Percentiles rank a stretch among this genome's conserved stretches.
phyloP scores from a whole-genome alignment of 108 stramenopile genomes.

The Aurantiochytrium sp. region DNA sequence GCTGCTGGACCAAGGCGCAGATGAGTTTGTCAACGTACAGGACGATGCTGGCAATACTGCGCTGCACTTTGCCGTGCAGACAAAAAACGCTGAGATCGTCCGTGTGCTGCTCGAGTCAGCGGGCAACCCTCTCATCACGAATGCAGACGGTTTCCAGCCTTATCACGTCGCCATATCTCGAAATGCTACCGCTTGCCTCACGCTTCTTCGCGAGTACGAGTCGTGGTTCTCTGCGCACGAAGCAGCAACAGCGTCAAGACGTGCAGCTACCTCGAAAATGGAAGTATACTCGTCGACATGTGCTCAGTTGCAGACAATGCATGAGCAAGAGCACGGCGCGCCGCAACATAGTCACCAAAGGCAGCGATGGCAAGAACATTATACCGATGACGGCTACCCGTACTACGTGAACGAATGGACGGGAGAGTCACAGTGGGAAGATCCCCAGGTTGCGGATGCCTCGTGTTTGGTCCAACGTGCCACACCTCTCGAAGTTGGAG shows the following conservation, averaged over 20 bases:
- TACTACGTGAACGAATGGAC: neutral
- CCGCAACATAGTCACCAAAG: neutral
- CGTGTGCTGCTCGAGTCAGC: neutral
- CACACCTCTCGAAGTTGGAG: neutral
- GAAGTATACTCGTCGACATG: no score
- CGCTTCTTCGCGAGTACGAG: neutral
- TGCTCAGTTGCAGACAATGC: no score
- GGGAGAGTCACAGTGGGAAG: constrained; percentile 2
- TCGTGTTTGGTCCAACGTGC: neutral
- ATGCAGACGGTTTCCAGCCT: neutral
- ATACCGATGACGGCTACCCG: neutral
- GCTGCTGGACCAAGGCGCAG: constrained; percentile 2
- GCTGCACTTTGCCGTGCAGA: constrained; percentile 16
- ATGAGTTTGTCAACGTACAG: neutral
- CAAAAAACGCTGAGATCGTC: neutral
- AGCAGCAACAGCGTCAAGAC: neutral
- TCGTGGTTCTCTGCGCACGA: neutral
- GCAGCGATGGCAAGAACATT: neutral
- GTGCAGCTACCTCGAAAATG: neutral
- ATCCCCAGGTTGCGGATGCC: neutral
- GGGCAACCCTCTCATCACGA: neutral
- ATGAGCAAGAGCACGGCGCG: neutral
- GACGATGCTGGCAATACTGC: neutral
- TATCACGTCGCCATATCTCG: neutral
- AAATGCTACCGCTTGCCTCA: neutral